Evolutionary conservation across 2,329 filamentous ascomycete genomes (phyloP), one percentile per base, ranked within the genome.

Genomic region (Neofusicoccum sp.): DNA sequence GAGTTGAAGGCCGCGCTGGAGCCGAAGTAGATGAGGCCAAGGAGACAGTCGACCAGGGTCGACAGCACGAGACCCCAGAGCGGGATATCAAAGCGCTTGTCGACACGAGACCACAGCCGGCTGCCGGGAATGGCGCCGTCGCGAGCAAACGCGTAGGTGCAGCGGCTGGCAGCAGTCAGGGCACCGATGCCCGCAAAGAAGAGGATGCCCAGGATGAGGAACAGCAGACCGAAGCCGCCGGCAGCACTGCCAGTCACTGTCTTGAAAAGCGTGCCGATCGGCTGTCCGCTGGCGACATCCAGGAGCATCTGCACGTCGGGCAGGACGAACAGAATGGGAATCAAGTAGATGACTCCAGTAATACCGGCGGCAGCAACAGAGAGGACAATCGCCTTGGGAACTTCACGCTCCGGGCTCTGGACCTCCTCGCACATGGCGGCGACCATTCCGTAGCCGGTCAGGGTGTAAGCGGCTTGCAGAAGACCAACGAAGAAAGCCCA

Each of bases 11-110:
- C 90, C 0, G 89, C 88, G 0, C 84, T 83, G 1, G 86, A 89
- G 8, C 90, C 90, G 65, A 93, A 91, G 76, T 90, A 93, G 73
- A 93, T 91, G 65, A 90, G 80, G 0, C 89, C 89, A 0, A 93
- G 80, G 9, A 92, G 76, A 65, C 85, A 89, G 71, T 89, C 86
- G 44, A 93, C 84, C 0, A 80, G 69, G 0, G 88, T 87, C 0
- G 88, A 90, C 2, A 93, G 79, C 3, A 86, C 76, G 6, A 93
- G 80, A 1, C 86, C 88, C 79, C 81, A 86, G 1, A 93, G 77
- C 0, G 90, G 90, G 59, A 93, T 86, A 61, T 88, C 86, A 54
- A 90, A 81, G 2, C 77, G 79, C 63, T 79, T 80, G 74, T 89
- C 85, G 44, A 92, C 88, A 47, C 79, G 79, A 54, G 81, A 81